A percentile compares a stretch with the other conserved stretches of the same genome.
Conservation (phyloP, 1,139 yeast species). For the Sugiyamaella grinbergsii region DNA sequence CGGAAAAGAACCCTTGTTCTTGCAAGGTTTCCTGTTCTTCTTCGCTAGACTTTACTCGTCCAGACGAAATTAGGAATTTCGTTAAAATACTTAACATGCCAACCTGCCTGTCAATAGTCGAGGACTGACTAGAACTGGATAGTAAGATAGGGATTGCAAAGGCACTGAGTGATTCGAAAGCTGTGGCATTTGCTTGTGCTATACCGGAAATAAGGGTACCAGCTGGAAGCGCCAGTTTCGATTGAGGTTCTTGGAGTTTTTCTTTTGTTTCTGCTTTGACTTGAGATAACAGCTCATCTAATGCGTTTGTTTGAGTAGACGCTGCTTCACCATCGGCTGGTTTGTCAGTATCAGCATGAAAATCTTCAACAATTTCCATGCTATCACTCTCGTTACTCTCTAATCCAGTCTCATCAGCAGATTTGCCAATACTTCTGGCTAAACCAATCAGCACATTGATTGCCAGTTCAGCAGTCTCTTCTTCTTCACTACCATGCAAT, state of each 20-base stretch:
- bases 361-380: slow-evolving; percentile 15
- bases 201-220: slow-evolving; percentile 51
- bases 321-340: slow-evolving; percentile 9
- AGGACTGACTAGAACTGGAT: slow-evolving; percentile 32
- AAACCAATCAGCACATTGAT: slow-evolving; percentile 53
- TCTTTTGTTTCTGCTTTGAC: slow-evolving; percentile 60
- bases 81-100: slow-evolving; percentile 55
- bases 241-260: slow-evolving; percentile 52
- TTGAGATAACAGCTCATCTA: slow-evolving; percentile 35
- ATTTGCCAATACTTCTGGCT: slow-evolving; percentile 42
- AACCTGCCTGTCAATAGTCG: slow-evolving; percentile 59
- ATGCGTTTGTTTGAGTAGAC: slow-evolving; percentile 13
- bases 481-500: slow-evolving; percentile 66
- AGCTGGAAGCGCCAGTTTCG: slow-evolving; percentile 49
- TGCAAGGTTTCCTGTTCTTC: slow-evolving; percentile 2
- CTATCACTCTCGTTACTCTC: slow-evolving; percentile 4
- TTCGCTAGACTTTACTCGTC: slow-evolving; percentile 11
- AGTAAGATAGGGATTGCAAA: slow-evolving; percentile 46
- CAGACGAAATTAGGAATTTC: slow-evolving; percentile 51
- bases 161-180: slow-evolving; percentile 52
- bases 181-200: slow-evolving; percentile 48
- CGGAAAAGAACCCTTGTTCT: background rate
- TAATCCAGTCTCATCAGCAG: slow-evolving; percentile 17
- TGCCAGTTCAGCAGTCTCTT: slow-evolving; percentile 48
- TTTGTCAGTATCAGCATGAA: slow-evolving; percentile 9